Conservation (phyloP, 371 early-diverging fungal genomes). For the Saksenaea oblongispora region DNA sequence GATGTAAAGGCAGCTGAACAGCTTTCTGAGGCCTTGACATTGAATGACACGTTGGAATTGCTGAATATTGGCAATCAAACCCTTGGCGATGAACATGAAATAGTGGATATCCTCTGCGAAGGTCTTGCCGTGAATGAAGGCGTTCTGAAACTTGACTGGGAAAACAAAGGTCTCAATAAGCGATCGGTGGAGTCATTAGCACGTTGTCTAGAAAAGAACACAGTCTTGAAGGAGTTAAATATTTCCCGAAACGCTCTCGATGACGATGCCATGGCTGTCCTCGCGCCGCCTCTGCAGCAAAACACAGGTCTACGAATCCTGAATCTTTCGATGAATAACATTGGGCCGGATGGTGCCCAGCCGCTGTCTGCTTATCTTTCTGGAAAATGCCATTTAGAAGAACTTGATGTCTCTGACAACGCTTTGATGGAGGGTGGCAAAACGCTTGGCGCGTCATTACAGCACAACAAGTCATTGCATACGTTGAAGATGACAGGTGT, state of each 20-base stretch:
- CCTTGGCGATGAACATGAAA: slow-evolving; percentile 34
- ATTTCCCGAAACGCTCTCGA: slow-evolving; percentile 54
- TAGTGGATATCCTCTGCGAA: slow-evolving; percentile 40
- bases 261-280: slow-evolving; percentile 26
- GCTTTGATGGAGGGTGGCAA: slow-evolving; percentile 50
- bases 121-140: slow-evolving; percentile 58
- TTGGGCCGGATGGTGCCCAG: slow-evolving; percentile 38
- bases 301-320: slow-evolving; percentile 25
- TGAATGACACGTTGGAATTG: slow-evolving; percentile 51
- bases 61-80: slow-evolving; percentile 50
- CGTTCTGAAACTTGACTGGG: slow-evolving; percentile 52
- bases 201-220: slow-evolving; percentile 30
- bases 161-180: slow-evolving; percentile 55
- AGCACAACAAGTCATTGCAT: slow-evolving; percentile 33
- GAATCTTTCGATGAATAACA: slow-evolving; percentile 48
- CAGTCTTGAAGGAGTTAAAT: slow-evolving; percentile 37
- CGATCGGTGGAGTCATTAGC: slow-evolving; percentile 20
- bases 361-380: slow-evolving; percentile 26
- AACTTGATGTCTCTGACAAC: slow-evolving; percentile 59
- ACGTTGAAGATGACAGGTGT: slow-evolving; percentile 47
- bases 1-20: slow-evolving; percentile 40
- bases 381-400: slow-evolving; percentile 22
- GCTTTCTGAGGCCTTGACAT: slow-evolving; percentile 41
- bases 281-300: slow-evolving; percentile 23
- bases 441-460: slow-evolving; percentile 36